Conservation (phyloP, 106 monocot genomes). For the Allium fistulosum region DNA sequence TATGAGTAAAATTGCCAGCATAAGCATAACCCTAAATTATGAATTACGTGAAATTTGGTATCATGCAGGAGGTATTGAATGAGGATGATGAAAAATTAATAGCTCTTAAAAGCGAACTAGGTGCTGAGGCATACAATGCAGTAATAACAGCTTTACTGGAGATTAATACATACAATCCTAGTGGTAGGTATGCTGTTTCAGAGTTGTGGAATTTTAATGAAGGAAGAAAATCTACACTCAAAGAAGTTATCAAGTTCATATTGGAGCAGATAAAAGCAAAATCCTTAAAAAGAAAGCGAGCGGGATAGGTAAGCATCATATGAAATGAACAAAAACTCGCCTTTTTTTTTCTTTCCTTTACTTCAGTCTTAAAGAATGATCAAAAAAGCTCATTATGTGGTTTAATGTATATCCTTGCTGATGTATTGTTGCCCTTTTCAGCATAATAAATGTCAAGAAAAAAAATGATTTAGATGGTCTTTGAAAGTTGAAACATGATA, state of each 20-base stretch:
- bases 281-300: constrained; percentile 12
- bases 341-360: too few species aligned
- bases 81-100: constrained; percentile 25
- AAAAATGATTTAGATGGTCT: too few species aligned
- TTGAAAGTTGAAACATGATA: too few species aligned
- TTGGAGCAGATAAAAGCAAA: constrained; percentile 19
- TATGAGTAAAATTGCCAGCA: too few species aligned
- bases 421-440: too few species aligned
- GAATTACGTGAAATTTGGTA: not conserved
- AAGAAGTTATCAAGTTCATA: constrained; percentile 22
- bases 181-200: constrained; percentile 20
- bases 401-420: too few species aligned
- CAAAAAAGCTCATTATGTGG: too few species aligned
- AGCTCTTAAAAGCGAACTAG: constrained; percentile 14
- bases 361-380: too few species aligned
- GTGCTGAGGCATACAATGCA: constrained; percentile 21
- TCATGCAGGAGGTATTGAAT: constrained; percentile 16
- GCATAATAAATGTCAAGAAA: too few species aligned
- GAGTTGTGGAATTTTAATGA: constrained; percentile 32
- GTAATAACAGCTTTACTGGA: constrained; percentile 19
- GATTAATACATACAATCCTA: constrained; percentile 30
- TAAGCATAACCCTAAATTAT: not conserved
- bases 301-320: constrained; percentile 5
- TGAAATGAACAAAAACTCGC: too few species aligned
- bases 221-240: constrained; percentile 19